Evolutionary conservation across 495 filamentous ascomycete species (phyloP), one percentile per base, ranked within the genome.

Genomic region (Penicillium angulare): DNA sequence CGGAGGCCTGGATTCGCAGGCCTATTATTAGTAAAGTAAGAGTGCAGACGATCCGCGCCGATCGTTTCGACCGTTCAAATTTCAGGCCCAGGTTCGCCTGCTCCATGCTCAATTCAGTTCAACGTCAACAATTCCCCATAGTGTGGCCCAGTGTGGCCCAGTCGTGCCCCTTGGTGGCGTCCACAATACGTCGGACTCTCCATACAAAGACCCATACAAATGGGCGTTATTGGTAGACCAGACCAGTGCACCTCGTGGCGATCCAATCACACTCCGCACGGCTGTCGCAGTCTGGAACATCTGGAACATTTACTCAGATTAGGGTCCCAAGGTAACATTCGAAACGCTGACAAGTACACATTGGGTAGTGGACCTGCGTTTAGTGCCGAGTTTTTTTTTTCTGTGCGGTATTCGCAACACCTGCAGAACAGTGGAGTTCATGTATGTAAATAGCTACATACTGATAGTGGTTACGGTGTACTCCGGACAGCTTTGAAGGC

Each of bases 161-260:
- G 18, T 23, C 20, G 38, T 21, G 34, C 16, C 23, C 42, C 42
- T 18, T 29, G 42, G 42, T 44, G 42, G 42, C 42, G 42, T 44
- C 12, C 12, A n/a, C 22, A 23, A 36, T 33, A 26, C 45, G 45
- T 48, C 31, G 21, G 43, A 42, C 15, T n/a, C 45, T 48, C 33
- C 45, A 39, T 48, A 16, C 45, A 15, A 10, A 39, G 45, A 48
- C 45, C 45, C 45, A 48, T 48, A 16, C 5, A 24, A 3, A 13
- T 10, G 12, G n/a, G 6, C 23, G 16, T 24, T 1, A 48, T 48
- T 36, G 45, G 45, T 12, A 17, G 12, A 24, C 21, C 45, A 13
- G 24, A 15, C 6, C n/a, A 27, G n/a, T 18, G 33, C 31, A 23
- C 45, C 45, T 48, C 45, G 45, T 48, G 45, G 33, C 33, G 23